These are phyloP conservation scores for Macrophomina pseudophaseolina DNA, from an alignment of 2,329 filamentous ascomycete genomes.

Conservation along the genomic window DNA sequence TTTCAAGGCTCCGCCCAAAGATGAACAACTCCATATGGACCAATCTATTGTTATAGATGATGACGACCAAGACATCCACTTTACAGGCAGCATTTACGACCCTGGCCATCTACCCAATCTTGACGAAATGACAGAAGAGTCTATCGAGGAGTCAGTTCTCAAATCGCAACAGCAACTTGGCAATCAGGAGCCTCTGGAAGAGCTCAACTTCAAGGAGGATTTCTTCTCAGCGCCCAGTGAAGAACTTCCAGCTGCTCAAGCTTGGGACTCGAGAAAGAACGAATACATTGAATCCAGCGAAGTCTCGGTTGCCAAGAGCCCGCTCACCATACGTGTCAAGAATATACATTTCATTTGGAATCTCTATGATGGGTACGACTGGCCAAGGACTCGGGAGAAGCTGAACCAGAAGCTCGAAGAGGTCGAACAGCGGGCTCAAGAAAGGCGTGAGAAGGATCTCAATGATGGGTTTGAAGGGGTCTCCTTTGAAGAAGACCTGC, in stretches of 20 bases:
- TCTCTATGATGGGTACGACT: conserved; percentile 96
- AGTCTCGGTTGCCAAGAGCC: conserved; percentile 66
- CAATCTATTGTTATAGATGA: conserved; percentile 46
- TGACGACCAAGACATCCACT: conserved; percentile 49
- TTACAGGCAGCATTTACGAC: conserved; percentile 63
- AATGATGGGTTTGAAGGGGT: conserved; percentile 73
- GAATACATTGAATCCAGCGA: conserved; percentile 72
- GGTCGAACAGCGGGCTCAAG: conserved; percentile 80
- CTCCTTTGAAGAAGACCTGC: conserved; percentile 80
- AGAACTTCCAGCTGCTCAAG: conserved; percentile 70
- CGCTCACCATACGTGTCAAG: conserved; percentile 77
- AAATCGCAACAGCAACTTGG: conserved; percentile 29
- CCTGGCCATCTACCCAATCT: conserved; percentile 46
- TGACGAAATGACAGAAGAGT: conserved; percentile 38
- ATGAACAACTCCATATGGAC: conserved; percentile 53
- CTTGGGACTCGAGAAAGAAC: conserved; percentile 80
- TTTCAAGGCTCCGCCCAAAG: conserved; percentile 64
- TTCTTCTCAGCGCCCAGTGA: conserved; percentile 72
- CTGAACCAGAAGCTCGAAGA: conserved; percentile 89
- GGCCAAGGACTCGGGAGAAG: conserved; percentile 76
- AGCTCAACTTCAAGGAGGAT: conserved; percentile 76
- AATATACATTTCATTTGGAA: conserved; percentile 98
- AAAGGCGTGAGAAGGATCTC: conserved; percentile 66
- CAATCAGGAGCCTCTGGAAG: conserved; percentile 40
- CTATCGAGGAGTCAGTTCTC: conserved; percentile 50